Evolutionary conservation across 805 yeast species (phyloP), one percentile per base, ranked within the genome.

Genomic region (Saturnispora ahearnii): DNA sequence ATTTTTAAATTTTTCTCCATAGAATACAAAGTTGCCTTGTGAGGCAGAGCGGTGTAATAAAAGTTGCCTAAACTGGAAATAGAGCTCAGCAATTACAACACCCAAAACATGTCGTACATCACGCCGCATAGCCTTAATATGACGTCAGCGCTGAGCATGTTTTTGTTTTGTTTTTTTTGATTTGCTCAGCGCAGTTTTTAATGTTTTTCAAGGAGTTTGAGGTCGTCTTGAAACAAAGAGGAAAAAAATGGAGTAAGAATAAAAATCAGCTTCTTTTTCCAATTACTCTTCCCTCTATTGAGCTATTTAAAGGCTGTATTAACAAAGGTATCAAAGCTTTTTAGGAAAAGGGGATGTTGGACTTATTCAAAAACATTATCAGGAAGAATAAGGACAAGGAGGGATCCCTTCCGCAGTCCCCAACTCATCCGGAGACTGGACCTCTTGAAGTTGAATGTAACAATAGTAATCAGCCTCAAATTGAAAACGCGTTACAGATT

Each of bases 331-430:
- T 3, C 29, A 26, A 26, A 26, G 9, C 29, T 26, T 8, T 26
- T 26, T 6, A 26, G 9, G 29, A 5, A 11, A 31, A n/a, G 42
- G 42, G 13, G 9, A 62, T 62, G 66, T 44, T 62, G 41, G 66
- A 62, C 40, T 51, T 62, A 11, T 59, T 62, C 45, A 62, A 62
- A 32, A 62, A 56, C 36, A 61, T 62, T 11, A 56, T 62, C 31
- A 57, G 55, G 44, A 43, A 59, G 31, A 22, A 41, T 29, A 49
- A 48, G 37, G 56, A 51, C 41, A 31, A 43, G 12, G 45, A 21
- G 38, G 28, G 24, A 28, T 29, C 34, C 44, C 37, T 32, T 48
- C 31, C 41, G 45, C 32, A 18, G 34, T 48, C 21, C 55, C 56
- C 21, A 13, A 44, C 21, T 33, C 45, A 48, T 10, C 24, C 40